phyloP scores from a whole-genome alignment of 1,139 yeast genomes.

The Blastobotrys proliferans region DNA sequence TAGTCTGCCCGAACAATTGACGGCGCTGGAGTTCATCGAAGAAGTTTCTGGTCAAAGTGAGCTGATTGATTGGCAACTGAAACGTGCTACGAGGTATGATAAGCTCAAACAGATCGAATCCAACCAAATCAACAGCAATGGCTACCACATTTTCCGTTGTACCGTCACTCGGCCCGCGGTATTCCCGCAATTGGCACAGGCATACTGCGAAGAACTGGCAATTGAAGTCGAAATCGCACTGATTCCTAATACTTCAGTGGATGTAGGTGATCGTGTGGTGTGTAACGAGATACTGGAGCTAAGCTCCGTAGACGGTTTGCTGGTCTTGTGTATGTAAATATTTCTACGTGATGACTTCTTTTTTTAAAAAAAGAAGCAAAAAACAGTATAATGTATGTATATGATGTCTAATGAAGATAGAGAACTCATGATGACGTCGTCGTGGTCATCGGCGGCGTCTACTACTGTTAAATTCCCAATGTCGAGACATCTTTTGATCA shows the following conservation, averaged over 20 bases:
- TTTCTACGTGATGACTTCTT: not conserved
- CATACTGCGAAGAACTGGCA: slow-evolving; percentile 29
- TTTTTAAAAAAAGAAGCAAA: too few species aligned
- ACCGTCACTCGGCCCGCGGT: slow-evolving; percentile 21
- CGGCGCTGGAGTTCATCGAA: slow-evolving; percentile 4
- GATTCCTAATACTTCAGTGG: slow-evolving; percentile 24
- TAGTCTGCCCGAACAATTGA: not conserved
- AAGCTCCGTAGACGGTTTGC: slow-evolving; percentile 30
- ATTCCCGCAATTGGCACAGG: slow-evolving; percentile 26
- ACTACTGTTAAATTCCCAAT: too few species aligned
- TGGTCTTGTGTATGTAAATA: slow-evolving; percentile 29
- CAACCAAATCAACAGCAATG: slow-evolving; percentile 5
- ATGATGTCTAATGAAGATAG: too few species aligned
- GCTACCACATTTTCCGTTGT: slow-evolving; percentile 27
- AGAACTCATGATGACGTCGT: too few species aligned
- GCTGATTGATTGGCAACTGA: slow-evolving; percentile 1
- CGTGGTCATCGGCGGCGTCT: too few species aligned
- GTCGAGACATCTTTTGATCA: too few species aligned
- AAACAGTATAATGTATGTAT: too few species aligned
- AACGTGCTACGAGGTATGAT: slow-evolving; percentile 5
- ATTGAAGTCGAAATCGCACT: slow-evolving; percentile 26
- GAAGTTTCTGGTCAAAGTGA: slow-evolving; percentile 1
- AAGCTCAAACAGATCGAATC: not conserved
- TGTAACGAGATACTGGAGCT: slow-evolving; percentile 34
- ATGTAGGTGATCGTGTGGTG: slow-evolving; percentile 33